Conservation (phyloP, 2,329 filamentous ascomycete genomes). For the Fusarium nodosum region DNA sequence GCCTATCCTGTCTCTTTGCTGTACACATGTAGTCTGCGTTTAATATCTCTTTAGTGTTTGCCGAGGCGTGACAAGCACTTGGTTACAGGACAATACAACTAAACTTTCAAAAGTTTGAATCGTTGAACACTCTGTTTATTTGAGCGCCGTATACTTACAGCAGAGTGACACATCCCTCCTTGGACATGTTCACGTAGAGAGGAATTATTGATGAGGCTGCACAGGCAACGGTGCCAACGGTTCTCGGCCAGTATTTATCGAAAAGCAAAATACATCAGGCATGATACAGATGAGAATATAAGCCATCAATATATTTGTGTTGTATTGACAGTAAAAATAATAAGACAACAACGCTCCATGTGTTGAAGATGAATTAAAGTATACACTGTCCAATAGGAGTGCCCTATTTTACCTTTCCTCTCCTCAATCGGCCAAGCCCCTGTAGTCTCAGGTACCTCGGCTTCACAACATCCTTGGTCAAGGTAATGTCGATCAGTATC, state of each 20-base stretch:
- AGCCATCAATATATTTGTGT: neutral
- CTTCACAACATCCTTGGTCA: slow-evolving; percentile 28
- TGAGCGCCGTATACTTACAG: neutral
- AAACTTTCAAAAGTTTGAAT: neutral
- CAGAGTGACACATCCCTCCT: neutral
- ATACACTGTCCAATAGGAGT: slow-evolving; percentile 16
- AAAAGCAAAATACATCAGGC: neutral
- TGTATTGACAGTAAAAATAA: neutral
- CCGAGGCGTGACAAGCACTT: neutral
- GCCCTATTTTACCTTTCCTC: slow-evolving; percentile 12
- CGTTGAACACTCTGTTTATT: neutral
- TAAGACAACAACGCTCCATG: neutral
- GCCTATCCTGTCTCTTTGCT: neutral
- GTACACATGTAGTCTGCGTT: neutral
- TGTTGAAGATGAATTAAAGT: neutral
- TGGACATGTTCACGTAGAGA: neutral
- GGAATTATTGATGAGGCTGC: neutral
- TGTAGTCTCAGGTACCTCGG: slow-evolving; percentile 29
- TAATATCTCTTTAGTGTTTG: neutral
- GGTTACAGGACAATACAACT: neutral
- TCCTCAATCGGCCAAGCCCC: slow-evolving; percentile 16
- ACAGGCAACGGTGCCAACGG: neutral
- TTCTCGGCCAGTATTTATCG: neutral
- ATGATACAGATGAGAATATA: neutral
- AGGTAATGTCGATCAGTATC: slow-evolving; percentile 13